Evolutionary conservation across 129 eudicot species (phyloP), one percentile per base, ranked within the genome.

Genomic region (Helianthus tuberosus): DNA sequence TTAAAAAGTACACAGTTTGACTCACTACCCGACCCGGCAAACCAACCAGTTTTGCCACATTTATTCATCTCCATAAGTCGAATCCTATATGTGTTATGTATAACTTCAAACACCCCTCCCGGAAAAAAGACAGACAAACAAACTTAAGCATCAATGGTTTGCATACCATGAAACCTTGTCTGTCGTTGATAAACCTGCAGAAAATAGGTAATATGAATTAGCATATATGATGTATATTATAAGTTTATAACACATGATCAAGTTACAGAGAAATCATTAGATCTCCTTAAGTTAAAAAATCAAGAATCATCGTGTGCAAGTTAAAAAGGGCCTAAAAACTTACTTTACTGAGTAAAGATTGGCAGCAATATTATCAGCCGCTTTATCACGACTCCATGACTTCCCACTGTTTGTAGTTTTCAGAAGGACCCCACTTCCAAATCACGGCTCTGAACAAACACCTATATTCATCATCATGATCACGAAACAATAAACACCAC

Each of bases 311-410:
- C 2, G 2, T 29, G 53, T 70, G 32, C 14, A 41, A 66, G 75
- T 9, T 61, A 3, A 71, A 29, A 44, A 10, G 75, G 8, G 57
- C 23, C 65, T 57, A 71, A 14, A 44, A 58, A 71, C 99, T 87
- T 63, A 95, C 99, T 89, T 95, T 75, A 95, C 97, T 50, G 97
- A 87, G 80, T 95, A 95, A 8, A 95, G 96, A 81, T 95, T 95
- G 25, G 99, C 97, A 47, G 99, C 97, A 81, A 95, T 95, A 76
- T 89, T 84, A 69, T 95, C 99, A 52, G 99, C 97, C 71, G 99
- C 97, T 82, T 77, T 91, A 82, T 95, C 97, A 74, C 97, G 99
- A 43, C 64, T 85, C 99, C 99, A 95, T 44, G 90, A 66, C 92
- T 89, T 95, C 72, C 99, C 99, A 49, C 99, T 86, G 61, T 91